Conservation (phyloP, 148 eudicot genomes). For the Fagopyrum esculentum region DNA sequence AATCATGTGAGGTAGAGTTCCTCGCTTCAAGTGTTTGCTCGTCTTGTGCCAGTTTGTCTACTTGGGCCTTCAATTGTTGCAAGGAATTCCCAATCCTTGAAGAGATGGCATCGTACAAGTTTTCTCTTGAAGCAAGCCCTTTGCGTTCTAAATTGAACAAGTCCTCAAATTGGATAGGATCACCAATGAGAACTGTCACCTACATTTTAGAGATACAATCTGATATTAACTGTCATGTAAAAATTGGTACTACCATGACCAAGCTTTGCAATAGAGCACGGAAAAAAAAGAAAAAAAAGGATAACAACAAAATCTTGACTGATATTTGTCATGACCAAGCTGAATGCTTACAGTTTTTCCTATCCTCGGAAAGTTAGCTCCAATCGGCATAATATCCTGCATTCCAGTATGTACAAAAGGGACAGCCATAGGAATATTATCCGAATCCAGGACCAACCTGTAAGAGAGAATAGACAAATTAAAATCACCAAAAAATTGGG, state of each 20-base stretch:
- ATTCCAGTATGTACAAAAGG: conserved; percentile 97
- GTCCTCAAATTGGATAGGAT: conserved; percentile 80
- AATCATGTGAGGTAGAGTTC: neutral
- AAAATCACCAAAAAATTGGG: neutral
- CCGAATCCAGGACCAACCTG: conserved; percentile 84
- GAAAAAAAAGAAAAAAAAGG: neutral
- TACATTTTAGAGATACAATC: conserved; percentile 17
- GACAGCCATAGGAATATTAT: conserved; percentile 67
- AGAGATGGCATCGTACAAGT: conserved; percentile 64
- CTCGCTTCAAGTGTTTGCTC: conserved; percentile 33
- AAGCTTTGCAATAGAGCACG: neutral
- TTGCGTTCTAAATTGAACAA: conserved; percentile 33
- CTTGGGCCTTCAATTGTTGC: conserved; percentile 51
- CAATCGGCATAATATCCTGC: conserved; percentile 96
- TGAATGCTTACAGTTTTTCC: conserved; percentile 61
- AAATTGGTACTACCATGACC: neutral
- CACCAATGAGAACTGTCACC: conserved; percentile 89
- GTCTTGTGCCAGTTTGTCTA: conserved; percentile 47
- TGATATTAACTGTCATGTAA: too few species aligned
- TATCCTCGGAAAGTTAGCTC: conserved; percentile 70
- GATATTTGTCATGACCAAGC: neutral
- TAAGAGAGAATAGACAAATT: neutral
- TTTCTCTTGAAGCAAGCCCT: conserved; percentile 36
- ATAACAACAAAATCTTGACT: neutral
- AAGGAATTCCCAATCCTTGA: conserved; percentile 60